Conservation (phyloP, 179 eudicot genomes). For the Carnegiea gigantea region DNA sequence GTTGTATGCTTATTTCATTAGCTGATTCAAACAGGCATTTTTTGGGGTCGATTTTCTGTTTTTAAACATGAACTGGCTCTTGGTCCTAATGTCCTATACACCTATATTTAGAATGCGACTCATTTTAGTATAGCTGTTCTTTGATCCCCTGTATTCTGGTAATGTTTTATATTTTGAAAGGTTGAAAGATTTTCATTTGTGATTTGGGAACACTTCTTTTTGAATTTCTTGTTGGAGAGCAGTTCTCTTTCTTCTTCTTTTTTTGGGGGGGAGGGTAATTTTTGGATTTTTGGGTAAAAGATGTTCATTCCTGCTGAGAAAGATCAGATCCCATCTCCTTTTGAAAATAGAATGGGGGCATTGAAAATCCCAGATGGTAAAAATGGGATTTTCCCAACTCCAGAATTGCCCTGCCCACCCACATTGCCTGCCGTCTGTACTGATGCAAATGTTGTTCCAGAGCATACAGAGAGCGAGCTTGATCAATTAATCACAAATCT, state of each 20-base stretch:
- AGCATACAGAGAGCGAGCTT: conserved; percentile 45
- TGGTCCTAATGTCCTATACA: conserved; percentile 6
- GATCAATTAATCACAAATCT: conserved; percentile 38
- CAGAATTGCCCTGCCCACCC: conserved; percentile 20
- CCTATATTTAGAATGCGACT: conserved; percentile 21
- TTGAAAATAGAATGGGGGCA: conserved; percentile 37
- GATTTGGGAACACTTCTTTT: background rate
- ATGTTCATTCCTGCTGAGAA: conserved; percentile 51
- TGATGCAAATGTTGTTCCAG: conserved; percentile 42
- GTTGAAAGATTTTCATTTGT: conserved; percentile 13
- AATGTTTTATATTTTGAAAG: background rate
- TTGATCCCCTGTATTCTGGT: conserved; percentile 3
- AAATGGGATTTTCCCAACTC: conserved; percentile 27
- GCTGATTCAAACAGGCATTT: background rate
- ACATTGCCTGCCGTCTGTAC: conserved; percentile 24
- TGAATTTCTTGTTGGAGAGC: conserved; percentile 4
- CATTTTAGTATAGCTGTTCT: conserved; percentile 5
- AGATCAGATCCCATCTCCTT: conserved; percentile 42
- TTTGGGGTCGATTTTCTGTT: background rate
- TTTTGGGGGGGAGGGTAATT: background rate
- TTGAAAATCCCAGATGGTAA: conserved; percentile 29
- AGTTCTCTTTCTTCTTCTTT: background rate
- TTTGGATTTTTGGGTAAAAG: conserved; percentile 17
- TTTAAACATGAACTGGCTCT: background rate
- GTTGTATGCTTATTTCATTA: background rate